These are phyloP conservation scores for Wakefieldia striispora DNA, from an alignment of 768 basidiomycete species.

Conservation along the genomic window DNA sequence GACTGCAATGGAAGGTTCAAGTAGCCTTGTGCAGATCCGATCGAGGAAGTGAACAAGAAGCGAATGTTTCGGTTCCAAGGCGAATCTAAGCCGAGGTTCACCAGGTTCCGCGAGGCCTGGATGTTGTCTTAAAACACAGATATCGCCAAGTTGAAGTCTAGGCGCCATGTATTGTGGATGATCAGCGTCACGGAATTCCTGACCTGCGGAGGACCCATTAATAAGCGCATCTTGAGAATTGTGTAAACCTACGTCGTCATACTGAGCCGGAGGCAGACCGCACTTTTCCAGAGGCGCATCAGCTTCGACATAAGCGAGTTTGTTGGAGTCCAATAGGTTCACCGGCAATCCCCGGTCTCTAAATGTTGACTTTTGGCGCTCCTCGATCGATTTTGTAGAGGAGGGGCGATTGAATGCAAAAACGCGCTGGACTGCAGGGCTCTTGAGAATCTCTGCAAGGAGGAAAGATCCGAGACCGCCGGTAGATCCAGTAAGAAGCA, in stretches of 20 bases:
- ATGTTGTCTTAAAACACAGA: conserved; percentile 44
- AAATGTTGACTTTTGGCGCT: conserved; percentile 36
- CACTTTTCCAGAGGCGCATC: conserved; percentile 30
- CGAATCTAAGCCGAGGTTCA: conserved; percentile 31
- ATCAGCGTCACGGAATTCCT: conserved; percentile 33
- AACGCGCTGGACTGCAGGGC: conserved; percentile 25
- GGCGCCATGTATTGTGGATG: conserved; percentile 45
- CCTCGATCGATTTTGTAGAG: conserved; percentile 5
- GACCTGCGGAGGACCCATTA: conserved; percentile 22
- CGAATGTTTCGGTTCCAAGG: conserved; percentile 27
- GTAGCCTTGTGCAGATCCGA: conserved; percentile 33
- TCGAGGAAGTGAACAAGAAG: conserved; percentile 42
- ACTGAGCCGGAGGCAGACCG: conserved; percentile 26
- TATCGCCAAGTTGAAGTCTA: conserved; percentile 42
- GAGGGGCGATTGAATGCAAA: conserved; percentile 35
- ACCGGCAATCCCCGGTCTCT: conserved; percentile 35
- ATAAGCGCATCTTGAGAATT: background rate
- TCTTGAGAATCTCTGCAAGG: conserved; percentile 29
- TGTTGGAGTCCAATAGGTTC: conserved; percentile 27
- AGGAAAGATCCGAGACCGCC: conserved; percentile 42
- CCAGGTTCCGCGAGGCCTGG: conserved; percentile 36
- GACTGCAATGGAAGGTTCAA: too few relatives aligned
- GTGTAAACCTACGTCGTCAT: conserved; percentile 14
- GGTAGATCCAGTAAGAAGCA: conserved; percentile 40
- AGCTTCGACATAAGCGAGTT: conserved; percentile 39